Base-by-base conservation (phyloP, 1,284 basidiomycete species). In the Pterula multifida region DNA sequence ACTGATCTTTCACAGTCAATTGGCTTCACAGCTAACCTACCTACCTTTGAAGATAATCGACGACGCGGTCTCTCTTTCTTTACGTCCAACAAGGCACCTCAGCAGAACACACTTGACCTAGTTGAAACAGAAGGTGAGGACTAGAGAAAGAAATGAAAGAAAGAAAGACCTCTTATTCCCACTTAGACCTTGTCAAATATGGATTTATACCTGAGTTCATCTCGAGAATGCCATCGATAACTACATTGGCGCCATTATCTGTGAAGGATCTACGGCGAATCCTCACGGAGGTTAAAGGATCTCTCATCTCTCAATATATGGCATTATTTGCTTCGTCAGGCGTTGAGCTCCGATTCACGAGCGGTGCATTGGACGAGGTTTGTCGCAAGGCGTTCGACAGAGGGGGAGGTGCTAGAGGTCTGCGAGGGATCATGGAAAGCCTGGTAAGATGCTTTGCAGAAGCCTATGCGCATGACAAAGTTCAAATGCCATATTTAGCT, bases 171-270 rank as follows among this genome's bases (percentile, higher is more conserved):
- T 26, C 45, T 22, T 17, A 35, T 22, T 12, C 2, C 12, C 22
- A 36, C 47, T 25, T 58, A 76, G 94, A 97, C 68, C 71, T 97
- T 11, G 76, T 89, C 11, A 78, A 82, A 70, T 97, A 86, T 58
- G 93, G 94, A 0, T 85, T 96, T 55, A 97, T 98, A 52, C 94
- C 94, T 6, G 94, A 96, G 66, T 96, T 97, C 61, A 76, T 95
- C 36, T 92, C 90, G 21, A 85, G 94, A 26, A 67, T 96, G 17
- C 94, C 94, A 2, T 86, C 90, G 26, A 73, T 93, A 36, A 90
- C 92, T 1, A 81, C 90, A 0, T 75, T 98, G 9, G 68, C 84
- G 13, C 82, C 89, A 2, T 73, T 98, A 63, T 62, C 79, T 68
- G 60, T 72, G 59, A 49, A 74, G 35, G 94, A 97, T 61, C 73